These are phyloP conservation scores for Xerocomellus amylosporus DNA, from an alignment of 768 basidiomycete species.

Conservation along the genomic window DNA sequence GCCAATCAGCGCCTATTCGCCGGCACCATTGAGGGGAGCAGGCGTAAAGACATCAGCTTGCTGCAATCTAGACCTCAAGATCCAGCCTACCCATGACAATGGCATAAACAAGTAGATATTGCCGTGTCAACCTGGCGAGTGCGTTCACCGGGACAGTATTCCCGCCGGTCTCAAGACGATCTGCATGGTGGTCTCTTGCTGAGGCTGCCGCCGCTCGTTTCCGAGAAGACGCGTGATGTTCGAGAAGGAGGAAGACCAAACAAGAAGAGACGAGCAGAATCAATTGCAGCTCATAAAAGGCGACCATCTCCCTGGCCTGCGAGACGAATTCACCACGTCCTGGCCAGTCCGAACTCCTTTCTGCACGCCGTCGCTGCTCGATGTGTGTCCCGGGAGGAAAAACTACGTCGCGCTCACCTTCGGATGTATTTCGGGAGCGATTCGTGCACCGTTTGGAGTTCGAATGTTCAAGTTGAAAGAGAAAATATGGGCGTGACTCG, in stretches of 20 bases:
- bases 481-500: neutral
- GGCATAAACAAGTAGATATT: slow-evolving; percentile 66
- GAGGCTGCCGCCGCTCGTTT: slow-evolving; percentile 17
- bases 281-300: slow-evolving; percentile 44
- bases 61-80: neutral
- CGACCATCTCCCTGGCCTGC: slow-evolving; percentile 18
- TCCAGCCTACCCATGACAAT: slow-evolving; percentile 65
- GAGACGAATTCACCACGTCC: neutral
- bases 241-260: slow-evolving; percentile 34
- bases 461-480: neutral
- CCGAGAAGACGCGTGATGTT: slow-evolving; percentile 30
- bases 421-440: neutral
- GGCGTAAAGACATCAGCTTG: neutral
- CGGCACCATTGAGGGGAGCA: neutral
- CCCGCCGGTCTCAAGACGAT: slow-evolving; percentile 33
- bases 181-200: slow-evolving; percentile 27
- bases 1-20: slow-evolving; percentile 65
- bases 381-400: neutral
- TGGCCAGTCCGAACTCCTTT: neutral
- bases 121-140: slow-evolving; percentile 38
- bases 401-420: slow-evolving; percentile 4
- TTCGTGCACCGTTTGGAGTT: neutral
- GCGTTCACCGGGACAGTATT: slow-evolving; percentile 19
- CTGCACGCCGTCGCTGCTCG: neutral
- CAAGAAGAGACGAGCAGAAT: slow-evolving; percentile 36